Evolutionary conservation across 2,329 filamentous ascomycete genomes (phyloP), one percentile per base, ranked within the genome.

Genomic region (Moelleriella libera): DNA sequence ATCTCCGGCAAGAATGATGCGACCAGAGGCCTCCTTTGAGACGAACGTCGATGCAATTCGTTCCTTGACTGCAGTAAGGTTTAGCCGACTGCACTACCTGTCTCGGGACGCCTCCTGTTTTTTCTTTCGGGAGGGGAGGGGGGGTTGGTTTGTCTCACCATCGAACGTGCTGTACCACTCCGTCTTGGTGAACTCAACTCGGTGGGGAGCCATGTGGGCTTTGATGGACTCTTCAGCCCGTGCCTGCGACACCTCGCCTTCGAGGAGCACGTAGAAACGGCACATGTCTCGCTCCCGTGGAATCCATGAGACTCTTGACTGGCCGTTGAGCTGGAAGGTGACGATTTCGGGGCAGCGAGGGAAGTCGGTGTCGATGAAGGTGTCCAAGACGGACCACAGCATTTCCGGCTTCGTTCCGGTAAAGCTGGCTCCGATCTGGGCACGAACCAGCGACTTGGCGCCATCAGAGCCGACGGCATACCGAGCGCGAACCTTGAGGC

Each of bases 381-480:
- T 67, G 47, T 72, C 69, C 2, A 73, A 57, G 4, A 72, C 70
- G 0, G 68, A 64, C 70, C 70, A 72, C 1, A 67, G 57, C 70
- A 73, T 72, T 49, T 71, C 69, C 0, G 70, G 70, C 49, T 72
- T 72, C 0, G 66, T 67, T 1, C 70, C 70, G 0, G 63, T 60
- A 48, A 72, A 72, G 28, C 51, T 56, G 31, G 69, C 68, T 1
- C 60, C 59, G 2, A 71, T 58, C 0, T 58, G 50, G 3, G 53
- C 57, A 6, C 74, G 68, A 3, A 77, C 65, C 2, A 61, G 64
- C 0, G 70, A 75, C 14, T 68, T 67, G 0, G 72, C 69, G 1
- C 75, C 74, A 41, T 78, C 75, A 5, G 73, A 74, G 1, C 71
- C 74, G 3, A 75, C 64, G 4, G 68, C 65, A 47, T 72, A 78